These are phyloP conservation scores for Beta corolliflora DNA, from an alignment of 179 eudicot genomes.

Conservation along the genomic window DNA sequence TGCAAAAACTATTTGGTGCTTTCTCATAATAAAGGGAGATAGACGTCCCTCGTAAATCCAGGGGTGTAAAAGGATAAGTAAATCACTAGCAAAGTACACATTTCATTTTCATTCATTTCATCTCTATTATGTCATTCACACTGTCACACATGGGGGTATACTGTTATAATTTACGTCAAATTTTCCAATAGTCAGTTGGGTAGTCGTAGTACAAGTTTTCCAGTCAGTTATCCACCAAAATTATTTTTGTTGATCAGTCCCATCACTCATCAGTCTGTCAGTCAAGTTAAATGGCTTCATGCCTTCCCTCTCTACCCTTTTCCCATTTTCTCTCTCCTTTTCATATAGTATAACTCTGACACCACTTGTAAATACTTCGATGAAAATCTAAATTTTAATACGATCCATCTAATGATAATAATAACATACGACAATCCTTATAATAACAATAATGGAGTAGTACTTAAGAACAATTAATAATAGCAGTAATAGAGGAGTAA, in stretches of 20 bases:
- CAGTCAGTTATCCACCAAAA: not conserved
- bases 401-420: too few relatives aligned
- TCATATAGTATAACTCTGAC: not conserved
- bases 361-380: not conserved
- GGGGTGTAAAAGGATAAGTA: not conserved
- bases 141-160: not conserved
- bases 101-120: not conserved
- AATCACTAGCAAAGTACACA: slow-evolving; percentile 4
- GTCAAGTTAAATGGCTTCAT: slow-evolving; percentile 28
- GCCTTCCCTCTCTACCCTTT: not conserved
- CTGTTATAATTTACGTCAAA: not conserved
- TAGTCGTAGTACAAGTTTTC: not conserved
- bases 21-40: too few relatives aligned
- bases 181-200: not conserved
- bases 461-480: too few relatives aligned
- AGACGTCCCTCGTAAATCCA: not conserved
- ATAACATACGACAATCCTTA: too few relatives aligned
- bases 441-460: too few relatives aligned
- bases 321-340: not conserved
- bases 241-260: slow-evolving; percentile 32
- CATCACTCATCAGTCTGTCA: slow-evolving; percentile 34
- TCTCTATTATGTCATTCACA: not conserved
- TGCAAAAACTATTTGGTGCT: too few relatives aligned
- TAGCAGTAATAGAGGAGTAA: too few relatives aligned
- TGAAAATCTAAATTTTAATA: too few relatives aligned